Conservation (phyloP, 805 yeast species). For the Sporopachydermia lactativora region DNA sequence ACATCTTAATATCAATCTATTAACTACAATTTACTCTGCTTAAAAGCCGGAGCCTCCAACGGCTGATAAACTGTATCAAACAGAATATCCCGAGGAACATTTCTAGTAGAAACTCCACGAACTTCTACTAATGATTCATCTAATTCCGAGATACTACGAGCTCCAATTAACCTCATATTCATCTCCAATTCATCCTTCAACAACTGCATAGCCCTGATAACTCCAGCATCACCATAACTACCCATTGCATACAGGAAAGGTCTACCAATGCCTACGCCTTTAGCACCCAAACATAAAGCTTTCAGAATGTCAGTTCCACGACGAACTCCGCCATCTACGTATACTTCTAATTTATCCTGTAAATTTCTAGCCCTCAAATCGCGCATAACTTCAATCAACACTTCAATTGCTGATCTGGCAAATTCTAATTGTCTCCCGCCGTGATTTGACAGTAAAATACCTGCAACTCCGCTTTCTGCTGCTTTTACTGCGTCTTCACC, state of each 20-base stretch:
- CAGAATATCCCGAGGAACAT: conserved; percentile 41
- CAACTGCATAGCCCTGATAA: conserved; percentile 41
- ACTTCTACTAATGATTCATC: conserved; percentile 48
- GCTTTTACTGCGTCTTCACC: conserved; percentile 69
- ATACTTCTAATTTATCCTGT: conserved; percentile 39
- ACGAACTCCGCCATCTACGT: conserved; percentile 56
- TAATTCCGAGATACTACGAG: conserved; percentile 42
- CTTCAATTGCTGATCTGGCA: conserved; percentile 51
- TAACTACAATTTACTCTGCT: conserved; percentile 17
- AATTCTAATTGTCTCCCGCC: conserved; percentile 86
- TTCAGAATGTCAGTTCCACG: conserved; percentile 55
- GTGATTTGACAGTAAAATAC: conserved; percentile 77
- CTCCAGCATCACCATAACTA: conserved; percentile 52
- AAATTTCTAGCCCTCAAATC: conserved; percentile 47
- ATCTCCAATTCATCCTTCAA: conserved; percentile 57
- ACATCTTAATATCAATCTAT: no score
- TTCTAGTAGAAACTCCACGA: conserved; percentile 21
- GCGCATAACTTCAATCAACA: conserved; percentile 34
- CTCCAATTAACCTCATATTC: conserved; percentile 75
- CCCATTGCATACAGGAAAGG: conserved; percentile 52
- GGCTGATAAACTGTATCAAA: conserved; percentile 42
- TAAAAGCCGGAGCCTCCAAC: conserved; percentile 38
- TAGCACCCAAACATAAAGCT: conserved; percentile 57
- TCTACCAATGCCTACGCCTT: conserved; percentile 58
- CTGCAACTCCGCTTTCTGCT: conserved; percentile 55